Base-by-base conservation (phyloP, 257 asterid species). In the Linaria vulgaris region DNA sequence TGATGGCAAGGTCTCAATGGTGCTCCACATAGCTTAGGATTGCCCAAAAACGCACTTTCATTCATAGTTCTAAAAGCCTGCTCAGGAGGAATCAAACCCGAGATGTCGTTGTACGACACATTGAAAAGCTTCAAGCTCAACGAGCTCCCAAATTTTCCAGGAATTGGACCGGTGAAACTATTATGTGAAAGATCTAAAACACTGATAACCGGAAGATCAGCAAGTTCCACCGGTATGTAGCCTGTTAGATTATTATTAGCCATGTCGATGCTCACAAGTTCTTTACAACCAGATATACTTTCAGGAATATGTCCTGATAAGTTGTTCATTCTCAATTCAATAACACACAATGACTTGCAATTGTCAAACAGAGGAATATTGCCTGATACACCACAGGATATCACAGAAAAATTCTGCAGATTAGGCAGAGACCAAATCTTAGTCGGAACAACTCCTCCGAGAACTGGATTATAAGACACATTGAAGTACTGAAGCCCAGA, bases 91-190 rank as follows among this genome's bases (percentile, higher is more conserved):
- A 92, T 87, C 12, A 82, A 69, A 44, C 99, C 99, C 0, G 94
- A 89, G n/a, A 92, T 72, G 54, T 89, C 80, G 31, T 92, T 92
- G 74, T 82, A 85, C 1, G 98, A 92, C 71, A 92, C 84, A 24
- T 89, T 92, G 2, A 92, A 79, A 49, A 83, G 83, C 59, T 68
- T 78, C 69, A 91, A 73, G 63, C 81, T 84, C 4, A 80, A 69
- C 22, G 84, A 83, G 39, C 44, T 73, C 16, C 87, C 95, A 1
- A 91, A 80, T 23, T 74, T 38, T 3, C 59, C 24, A 0, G 95
- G 95, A 25, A 91, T 79, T 12, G 80, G 76, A 60, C 97, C 96
- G 3, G n/a, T 74, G 46, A 90, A 70, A 62, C 70, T 43, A 48
- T 90, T 90, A 39, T 80, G 87, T 3, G 97, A 90, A 23, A 90